A percentile compares a stretch with the other conserved stretches of the same genome.
phyloP scores from a whole-genome alignment of 2,329 filamentous ascomycete species.

The Phoma sp. region DNA sequence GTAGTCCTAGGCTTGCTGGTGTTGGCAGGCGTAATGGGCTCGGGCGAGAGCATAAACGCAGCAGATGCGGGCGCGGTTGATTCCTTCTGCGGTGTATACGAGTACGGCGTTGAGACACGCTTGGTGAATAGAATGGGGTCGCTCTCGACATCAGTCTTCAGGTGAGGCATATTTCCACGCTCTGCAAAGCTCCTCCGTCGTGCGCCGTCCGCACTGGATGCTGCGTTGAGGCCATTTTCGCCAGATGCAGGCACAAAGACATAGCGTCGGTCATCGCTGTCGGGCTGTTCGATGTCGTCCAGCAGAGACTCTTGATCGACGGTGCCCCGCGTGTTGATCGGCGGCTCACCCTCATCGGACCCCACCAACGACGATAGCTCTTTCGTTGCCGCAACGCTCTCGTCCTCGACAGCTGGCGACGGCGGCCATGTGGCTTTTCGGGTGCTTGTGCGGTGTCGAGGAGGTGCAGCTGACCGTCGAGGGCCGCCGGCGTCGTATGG shows the following conservation, averaged over 20 bases:
- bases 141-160: slow-evolving; percentile 39
- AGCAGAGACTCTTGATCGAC: slow-evolving; percentile 74
- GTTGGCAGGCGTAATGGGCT: slow-evolving; percentile 53
- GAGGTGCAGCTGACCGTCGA: slow-evolving; percentile 23
- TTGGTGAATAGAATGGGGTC: slow-evolving; percentile 51
- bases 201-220: slow-evolving; percentile 15
- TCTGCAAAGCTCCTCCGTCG: slow-evolving; percentile 45
- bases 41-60: slow-evolving; percentile 58
- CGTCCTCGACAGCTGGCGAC: slow-evolving; percentile 73
- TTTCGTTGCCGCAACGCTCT: slow-evolving; percentile 66
- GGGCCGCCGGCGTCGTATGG: slow-evolving; percentile 44
- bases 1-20: slow-evolving; percentile 36
- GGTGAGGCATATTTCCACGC: slow-evolving; percentile 42
- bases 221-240: slow-evolving; percentile 9
- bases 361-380: slow-evolving; percentile 59
- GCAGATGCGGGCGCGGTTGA: slow-evolving; percentile 44
- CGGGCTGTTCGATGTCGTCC: slow-evolving; percentile 61
- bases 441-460: slow-evolving; percentile 27
- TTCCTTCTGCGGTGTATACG: slow-evolving; percentile 49
- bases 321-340: slow-evolving; percentile 69
- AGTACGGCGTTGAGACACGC: slow-evolving; percentile 56
- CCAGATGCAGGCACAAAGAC: slow-evolving; percentile 59
- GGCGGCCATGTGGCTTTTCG: slow-evolving; percentile 60
- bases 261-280: slow-evolving; percentile 70
- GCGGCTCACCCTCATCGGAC: slow-evolving; percentile 56